These are phyloP conservation scores for Hibiscus syriacus DNA, from an alignment of 345 rosid genomes.

Conservation along the genomic window DNA sequence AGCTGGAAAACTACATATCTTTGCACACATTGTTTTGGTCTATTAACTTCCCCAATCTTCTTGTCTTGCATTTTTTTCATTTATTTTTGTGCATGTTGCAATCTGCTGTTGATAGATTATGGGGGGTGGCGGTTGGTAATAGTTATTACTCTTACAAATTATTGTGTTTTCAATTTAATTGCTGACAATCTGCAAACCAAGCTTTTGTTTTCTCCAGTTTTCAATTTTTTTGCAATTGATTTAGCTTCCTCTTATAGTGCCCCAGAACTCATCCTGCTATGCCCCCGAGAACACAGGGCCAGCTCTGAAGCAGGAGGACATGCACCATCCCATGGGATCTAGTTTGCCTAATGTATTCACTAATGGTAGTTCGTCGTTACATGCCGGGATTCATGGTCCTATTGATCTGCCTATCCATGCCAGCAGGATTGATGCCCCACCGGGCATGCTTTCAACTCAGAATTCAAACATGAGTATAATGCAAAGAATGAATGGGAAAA, in stretches of 20 bases:
- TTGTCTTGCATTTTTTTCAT: not conserved
- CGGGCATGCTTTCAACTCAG: conserved; percentile 60
- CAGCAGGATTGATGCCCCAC: conserved; percentile 50
- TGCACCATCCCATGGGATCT: conserved; percentile 48
- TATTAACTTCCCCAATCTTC: not conserved
- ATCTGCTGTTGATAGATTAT: not conserved
- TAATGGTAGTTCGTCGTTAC: conserved; percentile 64
- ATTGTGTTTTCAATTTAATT: not conserved
- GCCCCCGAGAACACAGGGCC: conserved; percentile 47
- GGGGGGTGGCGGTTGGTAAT: not conserved
- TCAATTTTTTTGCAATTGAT: conserved; percentile 9
- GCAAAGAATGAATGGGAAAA: conserved; percentile 76
- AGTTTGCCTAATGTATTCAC: conserved; percentile 47
- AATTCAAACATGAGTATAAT: conserved; percentile 60
- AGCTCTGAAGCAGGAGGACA: conserved; percentile 48
- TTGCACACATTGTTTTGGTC: not conserved
- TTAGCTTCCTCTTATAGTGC: conserved; percentile 36
- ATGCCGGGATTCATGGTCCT: conserved; percentile 45
- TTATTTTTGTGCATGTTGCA: not conserved
- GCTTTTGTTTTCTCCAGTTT: not conserved
- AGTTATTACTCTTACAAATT: not conserved
- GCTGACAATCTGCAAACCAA: not conserved
- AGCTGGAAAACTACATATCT: too few relatives aligned
- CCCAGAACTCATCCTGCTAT: conserved; percentile 59
- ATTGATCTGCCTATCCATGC: conserved; percentile 64